Percentiles rank a stretch among this genome's conserved stretches.
Evolutionary conservation across 1,284 basidiomycete species (phyloP).

Genomic region (Ceratobasidium sp.): DNA sequence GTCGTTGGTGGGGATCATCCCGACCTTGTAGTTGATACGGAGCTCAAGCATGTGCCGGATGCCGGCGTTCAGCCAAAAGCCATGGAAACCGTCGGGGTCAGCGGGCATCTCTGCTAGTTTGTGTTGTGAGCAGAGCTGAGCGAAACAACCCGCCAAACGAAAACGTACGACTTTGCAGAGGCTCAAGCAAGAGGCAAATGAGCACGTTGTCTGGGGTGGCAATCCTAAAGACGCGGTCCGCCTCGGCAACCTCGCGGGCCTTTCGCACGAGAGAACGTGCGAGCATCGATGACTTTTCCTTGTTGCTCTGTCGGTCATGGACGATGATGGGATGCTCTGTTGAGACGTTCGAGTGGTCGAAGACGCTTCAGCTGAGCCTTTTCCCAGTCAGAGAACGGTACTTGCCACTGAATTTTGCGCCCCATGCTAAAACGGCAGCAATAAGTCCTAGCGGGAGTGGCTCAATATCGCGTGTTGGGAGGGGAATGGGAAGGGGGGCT

Average conservation of each 20-base stretch:
- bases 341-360: background rate
- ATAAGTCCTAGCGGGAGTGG: constrained; percentile 79
- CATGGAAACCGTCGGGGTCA: constrained; percentile 69
- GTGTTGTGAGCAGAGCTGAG: constrained; percentile 31
- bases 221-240: constrained; percentile 84
- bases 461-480: constrained; percentile 54
- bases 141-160: constrained; percentile 26
- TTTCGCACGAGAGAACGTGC: constrained; percentile 79
- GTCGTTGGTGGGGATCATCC: constrained; percentile 18
- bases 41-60: constrained; percentile 82
- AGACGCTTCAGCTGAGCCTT: constrained; percentile 13
- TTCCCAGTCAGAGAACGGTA: background rate
- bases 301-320: constrained; percentile 78
- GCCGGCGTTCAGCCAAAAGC: constrained; percentile 83
- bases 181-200: constrained; percentile 80
- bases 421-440: constrained; percentile 92
- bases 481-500: constrained; percentile 40
- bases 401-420: constrained; percentile 76
- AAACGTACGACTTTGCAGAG: constrained; percentile 81
- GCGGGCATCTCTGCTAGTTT: constrained; percentile 46
- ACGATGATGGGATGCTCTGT: constrained; percentile 86
- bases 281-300: constrained; percentile 49
- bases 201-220: constrained; percentile 85
- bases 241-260: constrained; percentile 85
- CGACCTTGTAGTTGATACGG: constrained; percentile 62